A percentile compares a stretch with the other conserved stretches of the same genome.
Evolutionary conservation across 1,284 basidiomycete genomes (phyloP).

Genomic region (Cutaneotrichosporon cyanovorans): DNA sequence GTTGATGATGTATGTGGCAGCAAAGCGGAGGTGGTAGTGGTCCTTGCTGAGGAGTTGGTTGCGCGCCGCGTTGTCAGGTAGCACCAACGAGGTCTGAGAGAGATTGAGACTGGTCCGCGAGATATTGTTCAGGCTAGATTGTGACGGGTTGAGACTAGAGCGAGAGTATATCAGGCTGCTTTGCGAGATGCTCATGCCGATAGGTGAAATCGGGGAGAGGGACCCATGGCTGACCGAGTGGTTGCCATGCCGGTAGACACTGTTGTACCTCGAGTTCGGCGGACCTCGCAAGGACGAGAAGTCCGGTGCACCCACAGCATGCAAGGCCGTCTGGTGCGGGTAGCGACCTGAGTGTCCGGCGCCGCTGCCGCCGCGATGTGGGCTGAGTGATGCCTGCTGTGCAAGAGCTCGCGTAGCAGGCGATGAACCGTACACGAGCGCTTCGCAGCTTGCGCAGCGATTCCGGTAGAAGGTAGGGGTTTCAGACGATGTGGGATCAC

Average conservation of each 20-base stretch:
- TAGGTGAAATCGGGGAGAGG: slow-evolving; percentile 1
- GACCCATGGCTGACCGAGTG: not conserved
- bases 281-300: not conserved
- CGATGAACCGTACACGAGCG: not conserved
- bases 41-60: slow-evolving; percentile 24
- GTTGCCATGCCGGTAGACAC: slow-evolving; percentile 1
- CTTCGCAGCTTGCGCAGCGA: slow-evolving; percentile 2
- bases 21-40: slow-evolving; percentile 40
- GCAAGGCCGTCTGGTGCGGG: slow-evolving; percentile 1
- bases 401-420: slow-evolving; percentile 1
- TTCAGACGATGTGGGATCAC: not conserved
- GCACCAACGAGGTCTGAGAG: slow-evolving; percentile 13
- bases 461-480: not conserved
- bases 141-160: not conserved
- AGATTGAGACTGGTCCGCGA: slow-evolving; percentile 11
- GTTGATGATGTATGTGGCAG: slow-evolving; percentile 36
- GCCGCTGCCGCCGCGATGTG: too few species aligned
- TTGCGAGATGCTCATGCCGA: slow-evolving; percentile 8
- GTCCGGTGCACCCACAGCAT: not conserved
- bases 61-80: slow-evolving; percentile 7
- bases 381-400: not conserved
- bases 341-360: not conserved
- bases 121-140: slow-evolving; percentile 1
- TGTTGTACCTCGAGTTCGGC: slow-evolving; percentile 3
- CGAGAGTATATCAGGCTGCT: slow-evolving; percentile 1